Evolutionary conservation across 192 early-diverging fungal species (phyloP), one percentile per base, ranked within the genome.

Genomic region (Coemansia sp.): DNA sequence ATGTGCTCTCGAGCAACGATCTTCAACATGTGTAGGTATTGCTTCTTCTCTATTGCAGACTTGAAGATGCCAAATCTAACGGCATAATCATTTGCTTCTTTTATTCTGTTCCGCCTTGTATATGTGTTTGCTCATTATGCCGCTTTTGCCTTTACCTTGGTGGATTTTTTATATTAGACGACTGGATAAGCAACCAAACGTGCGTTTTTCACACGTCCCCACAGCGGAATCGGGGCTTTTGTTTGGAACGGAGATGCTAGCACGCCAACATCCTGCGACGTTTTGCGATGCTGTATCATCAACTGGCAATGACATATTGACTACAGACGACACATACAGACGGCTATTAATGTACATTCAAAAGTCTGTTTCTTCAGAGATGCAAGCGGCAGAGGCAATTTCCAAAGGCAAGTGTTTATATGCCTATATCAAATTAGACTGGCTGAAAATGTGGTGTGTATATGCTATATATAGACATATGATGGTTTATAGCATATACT

Each of bases 21-120:
- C 6, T 81, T 7, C 74, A 76, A 56, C 49, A 47, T 47, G 57
- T 81, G 79, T 81, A 72, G 61, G 79, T 60, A n/a, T 18, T 32
- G 32, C 32, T 32, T 32, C 32, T 32, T 2, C 32, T 32, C 3
- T 23, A 16, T 32, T 58, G 32, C 32, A 32, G 32, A 32, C 32
- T 4, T 32, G 32, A 32, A 32, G 32, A 32, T 32, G 32, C 32
- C 32, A 32, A 32, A 32, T 32, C 4, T 4, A 32, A 32, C 32
- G 0, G 32, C 4, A 32, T 32, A 32, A 16, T 50, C 7, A 0
- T 50, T 50, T 12, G 52, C 10, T 54, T 10, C 10, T 54, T 6
- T 54, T 54, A 4, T 50, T 5, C 38, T 6, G 16, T 4, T 13
- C 18, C 45, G n/a, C 16, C 7, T 15, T 49, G 47, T 69, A 69